Base-by-base conservation (phyloP, 2,329 filamentous ascomycete species). In the Scleromitrula shiraiana region DNA sequence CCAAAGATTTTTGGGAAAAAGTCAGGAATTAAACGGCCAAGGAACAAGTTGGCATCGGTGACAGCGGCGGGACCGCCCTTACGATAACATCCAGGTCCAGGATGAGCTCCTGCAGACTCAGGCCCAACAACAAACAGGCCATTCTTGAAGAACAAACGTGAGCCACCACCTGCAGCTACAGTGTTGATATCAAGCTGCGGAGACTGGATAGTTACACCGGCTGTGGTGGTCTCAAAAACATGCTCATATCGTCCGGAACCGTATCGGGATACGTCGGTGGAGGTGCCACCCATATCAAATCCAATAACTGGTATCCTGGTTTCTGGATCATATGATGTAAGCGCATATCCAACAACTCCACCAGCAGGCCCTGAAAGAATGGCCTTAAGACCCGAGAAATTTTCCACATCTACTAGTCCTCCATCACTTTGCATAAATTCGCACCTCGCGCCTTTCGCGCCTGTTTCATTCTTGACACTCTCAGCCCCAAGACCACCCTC, bases 1-100 rank as follows among this genome's bases (percentile, higher is more conserved):
- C 91, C 91, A 59, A 97, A 96, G 50, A 97, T 96, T 64, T 90
- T 91, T 0, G 90, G 90, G 61, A 96, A 96, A 71, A 93, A 95
- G 53, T 94, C 87, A 0, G 90, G 90, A 1, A 95, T 68, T 4
- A 97, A 71, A 32, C 90, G 77, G 0, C 90, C 89, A 0, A 95
- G 78, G 57, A 88, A 87, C 5, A 95, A 66, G 58, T 95, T 95
- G 1, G 90, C 89, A 63, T 96, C 90, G 0, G 89, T 96, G 19
- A 96, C 89, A 0, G 90, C 91, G 4, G 91, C 74, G 2, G 90
- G 89, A 0, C 89, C 89, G 0, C 84, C 86, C 65, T 95, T 95
- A 22, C 88, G 78, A 65, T 95, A 95, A 57, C 89, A 95, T 0
- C 88, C 88, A 7, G 89, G 90, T 0, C 89, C 89, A 0, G 90